phyloP scores from a whole-genome alignment of 2,329 filamentous ascomycete genomes.

The Alternaria ventricosa region DNA sequence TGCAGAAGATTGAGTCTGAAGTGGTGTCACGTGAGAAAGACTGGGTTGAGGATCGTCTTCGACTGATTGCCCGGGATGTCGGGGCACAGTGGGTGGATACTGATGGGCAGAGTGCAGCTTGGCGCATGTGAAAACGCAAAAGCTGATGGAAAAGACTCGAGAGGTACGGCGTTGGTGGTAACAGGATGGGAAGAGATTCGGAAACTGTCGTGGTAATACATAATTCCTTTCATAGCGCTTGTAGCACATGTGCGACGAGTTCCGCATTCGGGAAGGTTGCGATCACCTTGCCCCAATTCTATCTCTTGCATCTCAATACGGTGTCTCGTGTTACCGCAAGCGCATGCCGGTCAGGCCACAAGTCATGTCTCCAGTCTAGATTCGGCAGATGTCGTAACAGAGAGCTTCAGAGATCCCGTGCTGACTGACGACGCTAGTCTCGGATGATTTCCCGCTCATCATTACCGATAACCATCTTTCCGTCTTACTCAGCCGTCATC shows the following conservation, averaged over 20 bases:
- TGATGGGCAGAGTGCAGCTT: constrained; percentile 25
- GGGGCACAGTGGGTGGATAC: constrained; percentile 14
- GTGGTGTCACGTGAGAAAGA: constrained; percentile 42
- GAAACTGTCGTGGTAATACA: background rate
- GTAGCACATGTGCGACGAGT: background rate
- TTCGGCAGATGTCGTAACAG: background rate
- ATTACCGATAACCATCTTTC: constrained; percentile 26
- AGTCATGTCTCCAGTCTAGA: background rate
- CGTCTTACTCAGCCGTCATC: constrained; percentile 28
- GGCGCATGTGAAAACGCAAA: constrained; percentile 26
- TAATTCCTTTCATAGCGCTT: background rate
- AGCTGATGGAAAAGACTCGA: background rate
- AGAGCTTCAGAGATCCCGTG: background rate
- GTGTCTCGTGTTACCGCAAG: background rate
- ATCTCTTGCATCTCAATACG: background rate
- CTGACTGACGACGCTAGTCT: constrained; percentile 24
- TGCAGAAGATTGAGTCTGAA: constrained; percentile 41
- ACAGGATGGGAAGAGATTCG: background rate
- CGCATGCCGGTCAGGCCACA: constrained; percentile 2
- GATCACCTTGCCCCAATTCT: background rate
- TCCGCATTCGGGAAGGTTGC: background rate
- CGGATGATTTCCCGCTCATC: constrained; percentile 3
- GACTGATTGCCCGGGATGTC: constrained; percentile 32
- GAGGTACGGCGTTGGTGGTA: background rate
- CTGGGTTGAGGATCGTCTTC: constrained; percentile 46